Percentiles rank a stretch among this genome's conserved stretches.
Conservation (phyloP, 2,329 filamentous ascomycete species). For the Pseudonectria buxi region DNA sequence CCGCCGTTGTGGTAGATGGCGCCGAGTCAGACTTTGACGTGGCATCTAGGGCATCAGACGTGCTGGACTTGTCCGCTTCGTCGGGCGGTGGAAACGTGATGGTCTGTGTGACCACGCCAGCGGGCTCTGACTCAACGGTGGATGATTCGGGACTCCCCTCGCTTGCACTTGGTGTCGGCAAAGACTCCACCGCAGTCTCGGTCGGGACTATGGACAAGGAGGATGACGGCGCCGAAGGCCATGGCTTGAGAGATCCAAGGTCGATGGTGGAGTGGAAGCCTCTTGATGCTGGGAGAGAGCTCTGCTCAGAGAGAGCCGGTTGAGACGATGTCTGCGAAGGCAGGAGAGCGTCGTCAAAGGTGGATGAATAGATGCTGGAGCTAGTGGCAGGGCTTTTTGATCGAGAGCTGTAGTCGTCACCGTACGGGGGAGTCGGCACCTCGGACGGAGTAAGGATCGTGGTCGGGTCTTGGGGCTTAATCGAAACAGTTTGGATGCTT, state of each 20-base stretch:
- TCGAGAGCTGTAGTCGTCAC: too few species aligned
- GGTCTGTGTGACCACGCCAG: too few species aligned
- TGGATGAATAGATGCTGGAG: background rate
- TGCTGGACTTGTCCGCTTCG: too few species aligned
- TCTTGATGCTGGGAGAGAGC: conserved; percentile 5
- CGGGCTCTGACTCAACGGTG: too few species aligned
- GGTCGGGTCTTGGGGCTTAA: too few species aligned
- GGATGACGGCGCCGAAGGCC: conserved; percentile 1
- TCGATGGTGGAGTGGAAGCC: conserved; percentile 14
- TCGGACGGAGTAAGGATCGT: too few species aligned
- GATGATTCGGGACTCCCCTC: background rate
- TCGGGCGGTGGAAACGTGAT: too few species aligned
- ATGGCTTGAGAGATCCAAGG: conserved; percentile 17
- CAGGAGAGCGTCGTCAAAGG: too few species aligned
- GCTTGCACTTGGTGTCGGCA: too few species aligned
- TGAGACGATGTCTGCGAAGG: background rate
- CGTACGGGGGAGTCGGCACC: too few species aligned
- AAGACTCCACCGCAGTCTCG: background rate
- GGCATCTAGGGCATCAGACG: background rate
- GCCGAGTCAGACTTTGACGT: conserved; percentile 8
- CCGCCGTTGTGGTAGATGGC: conserved; percentile 4
- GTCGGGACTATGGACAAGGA: too few species aligned
- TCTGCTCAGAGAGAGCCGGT: conserved; percentile 1
- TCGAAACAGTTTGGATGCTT: too few species aligned
- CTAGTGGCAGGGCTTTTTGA: background rate